Conservation (phyloP, 2,329 filamentous ascomycete species). For the Chalara sp. region DNA sequence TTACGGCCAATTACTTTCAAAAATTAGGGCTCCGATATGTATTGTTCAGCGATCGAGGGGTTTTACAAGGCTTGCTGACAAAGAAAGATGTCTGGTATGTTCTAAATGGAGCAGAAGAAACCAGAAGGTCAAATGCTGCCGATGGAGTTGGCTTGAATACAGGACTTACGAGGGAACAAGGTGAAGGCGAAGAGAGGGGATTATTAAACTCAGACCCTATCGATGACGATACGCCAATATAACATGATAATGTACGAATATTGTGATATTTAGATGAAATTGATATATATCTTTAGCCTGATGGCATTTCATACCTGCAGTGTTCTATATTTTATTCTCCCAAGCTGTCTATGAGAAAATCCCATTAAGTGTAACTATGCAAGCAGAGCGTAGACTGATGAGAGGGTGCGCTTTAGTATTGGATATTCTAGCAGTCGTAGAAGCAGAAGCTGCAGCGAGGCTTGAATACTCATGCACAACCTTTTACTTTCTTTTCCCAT, state of each 20-base stretch:
- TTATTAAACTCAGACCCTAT: constrained; percentile 28
- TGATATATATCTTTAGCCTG: no score
- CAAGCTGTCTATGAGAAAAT: no score
- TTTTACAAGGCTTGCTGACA: constrained; percentile 77
- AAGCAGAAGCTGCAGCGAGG: no score
- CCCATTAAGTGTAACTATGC: no score
- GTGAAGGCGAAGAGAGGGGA: constrained; percentile 35
- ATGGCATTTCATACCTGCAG: no score
- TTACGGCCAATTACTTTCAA: constrained; percentile 92
- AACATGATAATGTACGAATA: not conserved
- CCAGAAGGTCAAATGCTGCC: constrained; percentile 32
- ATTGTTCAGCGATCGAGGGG: constrained; percentile 76
- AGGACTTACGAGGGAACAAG: constrained; percentile 33
- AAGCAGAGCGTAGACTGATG: no score
- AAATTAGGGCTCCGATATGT: constrained; percentile 88
- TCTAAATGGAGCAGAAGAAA: constrained; percentile 69
- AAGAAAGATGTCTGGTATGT: constrained; percentile 98
- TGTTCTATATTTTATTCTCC: no score
- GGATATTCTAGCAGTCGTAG: no score
- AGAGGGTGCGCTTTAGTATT: no score
- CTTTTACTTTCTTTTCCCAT: no score
- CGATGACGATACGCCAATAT: not conserved
- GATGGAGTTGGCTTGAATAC: constrained; percentile 30
- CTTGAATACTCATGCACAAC: no score
- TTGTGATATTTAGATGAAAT: no score